These are phyloP conservation scores for Cryptosporidium sp. DNA, from an alignment of 169 alveolate species.

Conservation along the genomic window DNA sequence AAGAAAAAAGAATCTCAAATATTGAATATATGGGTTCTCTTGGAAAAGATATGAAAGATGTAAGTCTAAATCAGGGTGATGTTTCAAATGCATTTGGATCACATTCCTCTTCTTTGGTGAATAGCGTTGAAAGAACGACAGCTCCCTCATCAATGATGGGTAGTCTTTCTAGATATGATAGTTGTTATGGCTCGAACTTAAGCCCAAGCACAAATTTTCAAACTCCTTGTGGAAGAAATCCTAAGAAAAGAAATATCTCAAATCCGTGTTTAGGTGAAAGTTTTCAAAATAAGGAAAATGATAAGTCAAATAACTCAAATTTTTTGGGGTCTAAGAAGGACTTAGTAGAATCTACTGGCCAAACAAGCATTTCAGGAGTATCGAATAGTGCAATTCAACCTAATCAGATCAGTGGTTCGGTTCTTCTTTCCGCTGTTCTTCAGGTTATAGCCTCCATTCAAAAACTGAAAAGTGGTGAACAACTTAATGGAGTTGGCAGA, in stretches of 20 bases:
- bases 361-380: not conserved
- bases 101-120: slow-evolving; percentile 15
- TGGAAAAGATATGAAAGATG: not conserved
- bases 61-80: not conserved
- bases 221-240: slow-evolving; percentile 35
- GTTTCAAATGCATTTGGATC: not conserved
- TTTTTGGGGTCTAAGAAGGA: not conserved
- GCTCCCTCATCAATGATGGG: slow-evolving; percentile 55
- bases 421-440: slow-evolving; percentile 60
- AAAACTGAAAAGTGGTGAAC: slow-evolving; percentile 13
- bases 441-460: slow-evolving; percentile 68
- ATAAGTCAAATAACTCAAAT: not conserved
- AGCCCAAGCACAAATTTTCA: slow-evolving; percentile 39
- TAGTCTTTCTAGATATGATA: slow-evolving; percentile 16
- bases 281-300: not conserved
- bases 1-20: not conserved
- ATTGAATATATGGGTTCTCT: not conserved
- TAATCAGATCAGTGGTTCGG: slow-evolving; percentile 18
- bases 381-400: not conserved
- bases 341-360: not conserved
- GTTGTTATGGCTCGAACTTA: slow-evolving; percentile 7
- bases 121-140: slow-evolving; percentile 66
- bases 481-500: not conserved
- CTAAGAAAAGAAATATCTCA: slow-evolving; percentile 11
- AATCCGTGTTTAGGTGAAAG: not conserved